phyloP scores from a whole-genome alignment of 2,329 filamentous ascomycete genomes.

The Fusarium pseudonygamai region DNA sequence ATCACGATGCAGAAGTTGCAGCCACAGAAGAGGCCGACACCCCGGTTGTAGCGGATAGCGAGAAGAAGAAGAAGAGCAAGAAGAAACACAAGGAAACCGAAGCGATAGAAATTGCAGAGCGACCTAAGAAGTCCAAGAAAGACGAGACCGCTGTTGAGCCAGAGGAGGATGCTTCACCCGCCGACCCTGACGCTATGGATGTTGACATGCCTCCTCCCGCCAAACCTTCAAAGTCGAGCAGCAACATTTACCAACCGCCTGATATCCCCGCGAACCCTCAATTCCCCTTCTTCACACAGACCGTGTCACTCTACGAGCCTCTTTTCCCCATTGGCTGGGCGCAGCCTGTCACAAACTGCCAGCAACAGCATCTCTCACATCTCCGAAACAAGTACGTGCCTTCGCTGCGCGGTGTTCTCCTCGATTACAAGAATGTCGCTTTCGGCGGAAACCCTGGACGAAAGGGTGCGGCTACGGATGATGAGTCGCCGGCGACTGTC shows the following conservation, averaged over 20 bases:
- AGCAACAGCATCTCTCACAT: slow-evolving; percentile 78
- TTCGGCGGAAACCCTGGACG: slow-evolving; percentile 69
- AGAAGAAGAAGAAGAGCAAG: slow-evolving; percentile 47
- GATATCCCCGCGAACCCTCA: slow-evolving; percentile 53
- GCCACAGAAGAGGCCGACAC: slow-evolving; percentile 15
- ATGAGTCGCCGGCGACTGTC: slow-evolving; percentile 58
- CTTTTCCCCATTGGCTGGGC: slow-evolving; percentile 77
- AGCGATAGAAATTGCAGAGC: slow-evolving; percentile 29
- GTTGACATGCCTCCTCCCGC: slow-evolving; percentile 48
- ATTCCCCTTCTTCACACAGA: slow-evolving; percentile 82
- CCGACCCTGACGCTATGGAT: slow-evolving; percentile 52
- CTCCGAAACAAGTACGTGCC: slow-evolving; percentile 81
- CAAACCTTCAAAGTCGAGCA: slow-evolving; percentile 41
- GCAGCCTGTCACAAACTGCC: slow-evolving; percentile 74
- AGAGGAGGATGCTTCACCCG: slow-evolving; percentile 18
- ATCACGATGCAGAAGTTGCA: slow-evolving; percentile 33
- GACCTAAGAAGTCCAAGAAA: slow-evolving; percentile 47
- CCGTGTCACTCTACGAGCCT: slow-evolving; percentile 81
- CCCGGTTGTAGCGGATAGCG: slow-evolving; percentile 19
- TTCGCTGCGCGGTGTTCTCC: slow-evolving; percentile 75
- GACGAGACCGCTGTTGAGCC: slow-evolving; percentile 16
- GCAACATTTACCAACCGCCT: slow-evolving; percentile 51
- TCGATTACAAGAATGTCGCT: slow-evolving; percentile 76
- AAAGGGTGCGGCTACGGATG: slow-evolving; percentile 56
- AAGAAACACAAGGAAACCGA: slow-evolving; percentile 40